These are phyloP conservation scores for Candida sojae DNA, from an alignment of 1,139 yeast genomes.

Conservation along the genomic window DNA sequence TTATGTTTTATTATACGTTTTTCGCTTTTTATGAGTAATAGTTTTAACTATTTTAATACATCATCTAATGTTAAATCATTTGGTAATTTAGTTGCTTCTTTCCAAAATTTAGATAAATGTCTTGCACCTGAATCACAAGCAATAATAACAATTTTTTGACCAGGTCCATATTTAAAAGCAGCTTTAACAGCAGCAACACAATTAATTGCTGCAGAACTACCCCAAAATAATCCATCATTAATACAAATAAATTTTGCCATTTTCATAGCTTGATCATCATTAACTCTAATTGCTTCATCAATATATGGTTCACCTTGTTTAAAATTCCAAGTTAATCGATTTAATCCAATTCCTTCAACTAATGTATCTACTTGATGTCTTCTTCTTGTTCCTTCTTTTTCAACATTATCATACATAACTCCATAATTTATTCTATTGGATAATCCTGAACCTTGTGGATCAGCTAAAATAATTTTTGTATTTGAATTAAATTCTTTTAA, in stretches of 20 bases:
- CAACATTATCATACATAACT: conserved; percentile 89
- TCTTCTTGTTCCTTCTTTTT: conserved; percentile 89
- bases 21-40: too few species aligned
- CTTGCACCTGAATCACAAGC: conserved; percentile 93
- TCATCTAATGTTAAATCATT: conserved; percentile 33
- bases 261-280: conserved; percentile 75
- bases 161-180: conserved; percentile 61
- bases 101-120: conserved; percentile 93
- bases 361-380: conserved; percentile 96
- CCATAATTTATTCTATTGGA: conserved; percentile 83
- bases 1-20: background rate
- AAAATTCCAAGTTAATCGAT: conserved; percentile 82
- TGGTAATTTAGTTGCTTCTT: conserved; percentile 49
- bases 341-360: conserved; percentile 92
- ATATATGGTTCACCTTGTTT: conserved; percentile 66
- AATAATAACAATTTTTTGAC: conserved; percentile 76
- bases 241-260: conserved; percentile 87
- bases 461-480: conserved; percentile 66
- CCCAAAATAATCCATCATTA: conserved; percentile 87
- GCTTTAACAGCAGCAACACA: conserved; percentile 83
- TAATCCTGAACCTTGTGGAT: conserved; percentile 95
- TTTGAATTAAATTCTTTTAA: conserved; percentile 52
- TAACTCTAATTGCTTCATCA: conserved; percentile 78
- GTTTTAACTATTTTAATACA: conserved; percentile 20
- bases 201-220: conserved; percentile 89